These are phyloP conservation scores for Coemansia sp. DNA, from an alignment of 192 early-diverging fungal species.

Conservation along the genomic window DNA sequence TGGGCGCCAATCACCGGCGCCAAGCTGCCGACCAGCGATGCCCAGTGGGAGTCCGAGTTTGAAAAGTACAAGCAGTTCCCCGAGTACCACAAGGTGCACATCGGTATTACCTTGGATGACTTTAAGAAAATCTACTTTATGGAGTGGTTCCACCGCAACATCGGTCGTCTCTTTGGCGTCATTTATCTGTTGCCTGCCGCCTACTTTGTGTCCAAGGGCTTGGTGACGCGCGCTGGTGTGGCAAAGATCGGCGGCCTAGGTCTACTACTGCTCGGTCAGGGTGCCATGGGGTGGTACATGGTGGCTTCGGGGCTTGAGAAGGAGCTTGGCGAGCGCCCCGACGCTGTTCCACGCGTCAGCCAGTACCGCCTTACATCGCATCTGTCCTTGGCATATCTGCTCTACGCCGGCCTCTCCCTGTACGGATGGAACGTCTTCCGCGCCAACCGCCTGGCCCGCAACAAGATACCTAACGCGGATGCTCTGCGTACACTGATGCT, in stretches of 20 bases:
- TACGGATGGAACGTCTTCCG: constrained; percentile 79
- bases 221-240: constrained; percentile 66
- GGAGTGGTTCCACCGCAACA: constrained; percentile 97
- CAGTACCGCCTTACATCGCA: constrained; percentile 94
- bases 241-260: constrained; percentile 63
- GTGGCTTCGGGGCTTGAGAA: constrained; percentile 87
- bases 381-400: constrained; percentile 80
- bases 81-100: constrained; percentile 94
- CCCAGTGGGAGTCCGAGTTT: constrained; percentile 92
- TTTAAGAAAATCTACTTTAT: constrained; percentile 98
- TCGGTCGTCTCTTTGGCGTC: constrained; percentile 88
- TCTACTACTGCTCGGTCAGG: constrained; percentile 73
- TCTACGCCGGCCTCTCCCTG: constrained; percentile 78
- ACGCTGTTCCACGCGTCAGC: constrained; percentile 85
- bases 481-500: constrained; percentile 60
- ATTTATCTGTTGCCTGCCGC: constrained; percentile 82
- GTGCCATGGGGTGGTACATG: constrained; percentile 98
- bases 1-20: constrained; percentile 96
- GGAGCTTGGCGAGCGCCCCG: constrained; percentile 71
- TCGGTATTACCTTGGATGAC: constrained; percentile 81
- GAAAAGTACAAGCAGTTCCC: constrained; percentile 98
- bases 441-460: constrained; percentile 59
- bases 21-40: constrained; percentile 78
- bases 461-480: constrained; percentile 55
- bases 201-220: constrained; percentile 79